Base-by-base conservation (phyloP, 805 yeast genomes). In the Saturnispora zaruensis region DNA sequence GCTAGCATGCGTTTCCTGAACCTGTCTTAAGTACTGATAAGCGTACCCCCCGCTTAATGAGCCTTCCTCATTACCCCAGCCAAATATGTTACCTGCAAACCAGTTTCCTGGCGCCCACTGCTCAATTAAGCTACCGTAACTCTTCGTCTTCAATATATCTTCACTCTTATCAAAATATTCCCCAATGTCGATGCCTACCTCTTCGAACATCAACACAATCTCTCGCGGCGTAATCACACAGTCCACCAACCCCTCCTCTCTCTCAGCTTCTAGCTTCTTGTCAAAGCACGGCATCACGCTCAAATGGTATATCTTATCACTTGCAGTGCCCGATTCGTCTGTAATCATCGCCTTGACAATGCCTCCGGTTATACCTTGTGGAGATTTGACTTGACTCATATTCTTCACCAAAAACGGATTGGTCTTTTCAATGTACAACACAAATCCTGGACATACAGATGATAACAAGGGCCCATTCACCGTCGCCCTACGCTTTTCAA, bases 211-310 rank as follows among this genome's bases (percentile, higher is more conserved):
- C 25, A 37, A 26, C 1, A 90, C 74, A 36, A 93, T 67, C 62
- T 93, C 99, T 57, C 80, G 82, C 11, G 98, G 89, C 0, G 99
- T 93, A 21, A 93, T 76, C 3, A 93, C 99, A 69, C 96, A 87
- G 64, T 93, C 97, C 11, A 93, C 97, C 59, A 88, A 96, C 11
- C 62, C 64, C 5, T 48, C 46, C 8, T 53, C 61, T 53, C 98
- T 74, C 3, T 96, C 89, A 25, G 96, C 93, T 68, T 93, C 99
- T 40, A 90, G 74, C 65, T 93, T 93, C 68, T 93, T 93, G 65
- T 93, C 99, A 64, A 93, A 93, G 59, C 98, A 91, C 2, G 99
- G 98, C 98, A 91, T 91, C 20, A 93, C 72, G 6, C 93, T 77
- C 49, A 93, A 67, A 64, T 91, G 97, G 61, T 87, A 93, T 0